These are phyloP conservation scores for Metschnikowia noctiluminum DNA, from an alignment of 805 yeast genomes.

Conservation along the genomic window DNA sequence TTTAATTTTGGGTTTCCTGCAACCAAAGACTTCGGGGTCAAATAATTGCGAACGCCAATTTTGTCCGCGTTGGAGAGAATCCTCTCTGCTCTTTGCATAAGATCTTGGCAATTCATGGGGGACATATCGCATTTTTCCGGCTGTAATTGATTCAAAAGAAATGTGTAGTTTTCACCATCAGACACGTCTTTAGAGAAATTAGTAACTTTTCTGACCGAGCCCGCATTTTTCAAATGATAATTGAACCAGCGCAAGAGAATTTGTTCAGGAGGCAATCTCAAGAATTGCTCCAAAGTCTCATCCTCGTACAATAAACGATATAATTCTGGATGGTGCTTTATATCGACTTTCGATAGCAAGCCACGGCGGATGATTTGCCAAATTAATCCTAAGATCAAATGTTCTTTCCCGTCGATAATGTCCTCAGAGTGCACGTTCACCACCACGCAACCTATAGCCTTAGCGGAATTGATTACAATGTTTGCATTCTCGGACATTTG, in stretches of 20 bases:
- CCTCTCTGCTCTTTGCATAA: slow-evolving; percentile 81
- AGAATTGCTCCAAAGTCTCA: slow-evolving; percentile 94
- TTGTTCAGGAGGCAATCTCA: slow-evolving; percentile 96
- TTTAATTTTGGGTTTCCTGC: slow-evolving; percentile 96
- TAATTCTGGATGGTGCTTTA: slow-evolving; percentile 92
- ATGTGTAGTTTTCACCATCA: slow-evolving; percentile 95
- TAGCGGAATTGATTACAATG: slow-evolving; percentile 96
- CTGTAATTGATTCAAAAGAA: slow-evolving; percentile 81
- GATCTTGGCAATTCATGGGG: slow-evolving; percentile 77
- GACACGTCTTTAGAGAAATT: slow-evolving; percentile 86
- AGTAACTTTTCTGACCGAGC: slow-evolving; percentile 77
- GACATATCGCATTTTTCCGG: slow-evolving; percentile 77
- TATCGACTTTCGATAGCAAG: slow-evolving; percentile 88
- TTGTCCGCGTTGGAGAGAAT: slow-evolving; percentile 84
- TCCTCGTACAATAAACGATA: slow-evolving; percentile 93
- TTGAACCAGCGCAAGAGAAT: slow-evolving; percentile 96
- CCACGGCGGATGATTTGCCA: slow-evolving; percentile 99
- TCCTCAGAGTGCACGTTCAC: slow-evolving; percentile 97
- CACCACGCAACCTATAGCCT: slow-evolving; percentile 97
- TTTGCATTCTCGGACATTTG: slow-evolving; percentile 96
- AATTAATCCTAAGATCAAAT: slow-evolving; percentile 82
- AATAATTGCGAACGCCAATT: slow-evolving; percentile 87
- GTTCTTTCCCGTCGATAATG: slow-evolving; percentile 91
- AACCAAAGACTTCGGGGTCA: slow-evolving; percentile 89
- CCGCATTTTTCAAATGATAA: slow-evolving; percentile 90